Base-by-base conservation (phyloP, 1,139 yeast genomes). In the Yamadazyma aaseri region DNA sequence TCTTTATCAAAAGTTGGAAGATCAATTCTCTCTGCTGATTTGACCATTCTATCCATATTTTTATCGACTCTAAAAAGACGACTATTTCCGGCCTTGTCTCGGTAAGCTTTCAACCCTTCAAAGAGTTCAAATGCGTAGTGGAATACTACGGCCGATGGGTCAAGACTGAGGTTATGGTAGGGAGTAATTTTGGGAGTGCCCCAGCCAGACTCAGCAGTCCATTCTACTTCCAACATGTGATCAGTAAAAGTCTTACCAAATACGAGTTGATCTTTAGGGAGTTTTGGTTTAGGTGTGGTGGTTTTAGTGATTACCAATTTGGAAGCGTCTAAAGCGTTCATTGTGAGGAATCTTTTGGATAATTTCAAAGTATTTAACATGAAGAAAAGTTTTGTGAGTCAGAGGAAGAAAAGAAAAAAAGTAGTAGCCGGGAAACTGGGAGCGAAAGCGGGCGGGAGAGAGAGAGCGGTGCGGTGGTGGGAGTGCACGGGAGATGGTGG, bases 91-190 rank as follows among this genome's bases (percentile, higher is more conserved):
- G 84, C 69, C 13, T 63, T 51, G 45, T 83, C 90, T 50, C 79
- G 75, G 73, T 89, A 92, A 6, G 97, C 97, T 71, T 92, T 92
- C 73, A 92, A 73, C 46, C 98, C 98, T 70, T 92, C 98, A 51
- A 92, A 92, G 46, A 92, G 76, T 61, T 89, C 96, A 56, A 92
- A 92, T 1, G 96, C 92, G 53, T 92, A 92, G 65, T 92, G 98
- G 63, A 92, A 79, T 22, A 90, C 97, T 54, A 81, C 76, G 9
- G 94, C 65, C 10, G 97, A 81, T 23, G 98, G 98, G 52, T 89
- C 96, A 38, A 92, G 63, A 13, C 68, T 51, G 39, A 92, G 65
- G 32, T 78, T 76, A 38, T 81, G 92, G 63, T 86, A 89, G 20
- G 97, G 97, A 49, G 76, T 76, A 57, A 92, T 90, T 53, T 76